These are phyloP conservation scores for Saturnispora halmiae DNA, from an alignment of 805 yeast genomes.

Conservation along the genomic window DNA sequence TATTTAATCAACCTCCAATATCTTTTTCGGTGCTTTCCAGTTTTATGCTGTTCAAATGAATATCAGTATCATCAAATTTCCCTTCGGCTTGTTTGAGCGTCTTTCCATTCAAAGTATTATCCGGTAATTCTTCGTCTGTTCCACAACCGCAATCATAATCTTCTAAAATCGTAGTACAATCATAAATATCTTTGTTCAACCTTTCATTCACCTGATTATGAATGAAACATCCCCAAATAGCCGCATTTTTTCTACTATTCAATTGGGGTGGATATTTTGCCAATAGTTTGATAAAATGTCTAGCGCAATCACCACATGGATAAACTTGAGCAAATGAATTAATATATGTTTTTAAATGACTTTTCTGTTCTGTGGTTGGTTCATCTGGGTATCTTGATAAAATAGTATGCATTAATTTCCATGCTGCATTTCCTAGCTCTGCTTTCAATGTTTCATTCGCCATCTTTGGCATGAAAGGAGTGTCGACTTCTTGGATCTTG, in stretches of 20 bases:
- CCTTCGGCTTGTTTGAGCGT: conserved; percentile 11
- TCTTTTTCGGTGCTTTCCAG: conserved; percentile 35
- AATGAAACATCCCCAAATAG: conserved; percentile 91
- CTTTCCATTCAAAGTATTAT: conserved; percentile 23
- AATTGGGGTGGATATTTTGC: conserved; percentile 78
- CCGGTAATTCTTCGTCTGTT: conserved; percentile 49
- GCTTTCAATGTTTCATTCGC: conserved; percentile 61
- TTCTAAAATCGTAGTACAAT: conserved; percentile 76
- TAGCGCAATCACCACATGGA: conserved; percentile 96
- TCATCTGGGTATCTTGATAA: conserved; percentile 84
- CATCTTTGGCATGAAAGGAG: conserved; percentile 84
- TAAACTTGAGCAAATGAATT: conserved; percentile 80
- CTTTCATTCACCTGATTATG: conserved; percentile 80
- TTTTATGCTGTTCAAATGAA: conserved; percentile 38
- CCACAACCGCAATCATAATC: conserved; percentile 98
- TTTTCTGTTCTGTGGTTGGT: conserved; percentile 57
- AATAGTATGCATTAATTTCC: conserved; percentile 89
- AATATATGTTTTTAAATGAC: conserved; percentile 56
- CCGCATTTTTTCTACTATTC: conserved; percentile 66
- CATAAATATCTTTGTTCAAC: conserved; percentile 62
- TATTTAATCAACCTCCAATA: conserved; percentile 18
- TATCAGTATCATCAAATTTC: conserved; percentile 24
- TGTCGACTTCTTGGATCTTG: too few relatives aligned
- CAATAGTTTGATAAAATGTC: conserved; percentile 71
- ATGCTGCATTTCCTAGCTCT: conserved; percentile 81